These are phyloP conservation scores for Penicillium bovifimosum DNA, from an alignment of 495 filamentous ascomycete species.

Conservation along the genomic window DNA sequence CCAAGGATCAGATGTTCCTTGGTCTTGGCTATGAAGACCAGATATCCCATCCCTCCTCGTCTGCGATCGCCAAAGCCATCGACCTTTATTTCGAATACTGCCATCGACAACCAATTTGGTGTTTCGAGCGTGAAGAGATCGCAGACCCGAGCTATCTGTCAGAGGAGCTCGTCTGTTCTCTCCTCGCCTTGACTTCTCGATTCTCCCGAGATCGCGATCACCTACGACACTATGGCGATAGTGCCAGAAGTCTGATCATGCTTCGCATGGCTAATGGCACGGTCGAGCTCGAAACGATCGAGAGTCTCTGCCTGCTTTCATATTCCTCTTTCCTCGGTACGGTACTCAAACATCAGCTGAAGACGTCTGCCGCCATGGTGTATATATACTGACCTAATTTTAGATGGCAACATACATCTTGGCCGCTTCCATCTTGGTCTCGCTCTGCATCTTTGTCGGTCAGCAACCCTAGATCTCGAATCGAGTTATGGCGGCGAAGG, in stretches of 20 bases:
- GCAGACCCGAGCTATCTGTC: constrained; percentile 31
- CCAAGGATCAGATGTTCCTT: constrained; percentile 24
- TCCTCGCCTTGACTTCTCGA: constrained; percentile 38
- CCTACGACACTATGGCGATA: constrained; percentile 36
- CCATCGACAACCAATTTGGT: constrained; percentile 46
- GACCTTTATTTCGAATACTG: constrained; percentile 43
- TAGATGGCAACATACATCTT: constrained; percentile 38
- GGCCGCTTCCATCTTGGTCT: constrained; percentile 42
- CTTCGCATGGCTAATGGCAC: constrained; percentile 44
- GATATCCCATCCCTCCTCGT: constrained; percentile 21
- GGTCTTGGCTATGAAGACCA: constrained; percentile 31
- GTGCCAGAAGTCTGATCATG: constrained; percentile 40
- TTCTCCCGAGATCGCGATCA: constrained; percentile 37
- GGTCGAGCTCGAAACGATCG: constrained; percentile 40
- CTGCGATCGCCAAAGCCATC: constrained; percentile 29
- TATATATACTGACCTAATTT: neutral
- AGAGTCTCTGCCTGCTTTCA: constrained; percentile 40
- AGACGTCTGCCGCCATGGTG: neutral
- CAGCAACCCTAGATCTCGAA: constrained; percentile 38
- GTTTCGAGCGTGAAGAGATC: constrained; percentile 41
- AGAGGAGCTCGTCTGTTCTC: constrained; percentile 40
- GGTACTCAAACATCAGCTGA: neutral
- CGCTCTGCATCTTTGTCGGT: constrained; percentile 40
- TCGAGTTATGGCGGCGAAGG: constrained; percentile 29
- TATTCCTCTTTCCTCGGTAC: constrained; percentile 41